Evolutionary conservation across 495 filamentous ascomycete genomes (phyloP).

Genomic region (Hyphodiscus hymeniophilus): DNA sequence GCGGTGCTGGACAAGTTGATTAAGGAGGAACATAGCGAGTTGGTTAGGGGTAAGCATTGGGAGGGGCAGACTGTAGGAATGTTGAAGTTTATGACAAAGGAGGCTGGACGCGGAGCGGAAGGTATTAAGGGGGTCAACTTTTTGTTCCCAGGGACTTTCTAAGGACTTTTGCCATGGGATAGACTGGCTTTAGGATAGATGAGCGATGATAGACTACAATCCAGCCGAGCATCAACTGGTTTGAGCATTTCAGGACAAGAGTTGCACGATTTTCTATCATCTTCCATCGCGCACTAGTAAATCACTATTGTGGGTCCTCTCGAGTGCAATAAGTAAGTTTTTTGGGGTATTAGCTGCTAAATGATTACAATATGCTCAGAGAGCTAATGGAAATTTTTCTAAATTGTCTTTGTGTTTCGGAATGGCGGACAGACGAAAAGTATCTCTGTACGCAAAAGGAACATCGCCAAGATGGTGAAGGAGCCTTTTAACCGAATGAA

Average conservation of each 20-base stretch:
- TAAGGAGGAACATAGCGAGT: constrained; percentile 62
- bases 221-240: constrained; percentile 14
- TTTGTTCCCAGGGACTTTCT: constrained; percentile 61
- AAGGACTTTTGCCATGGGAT: not conserved
- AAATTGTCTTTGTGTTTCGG: no score
- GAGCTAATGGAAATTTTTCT: no score
- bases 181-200: not conserved
- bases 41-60: constrained; percentile 73
- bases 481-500: no score
- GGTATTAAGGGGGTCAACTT: constrained; percentile 63
- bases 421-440: no score
- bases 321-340: no score
- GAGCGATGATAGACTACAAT: constrained; percentile 5
- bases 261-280: no score
- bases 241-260: not conserved
- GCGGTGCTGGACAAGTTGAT: constrained; percentile 81
- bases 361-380: no score
- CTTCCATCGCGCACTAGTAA: no score
- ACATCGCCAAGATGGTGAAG: no score
- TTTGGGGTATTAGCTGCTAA: no score
- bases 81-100: constrained; percentile 66
- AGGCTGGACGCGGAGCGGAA: constrained; percentile 51
- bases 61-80: constrained; percentile 52
- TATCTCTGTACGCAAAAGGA: no score
- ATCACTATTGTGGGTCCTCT: no score